phyloP scores from a whole-genome alignment of 805 yeast genomes.

The Wickerhamiella domercqiae region DNA sequence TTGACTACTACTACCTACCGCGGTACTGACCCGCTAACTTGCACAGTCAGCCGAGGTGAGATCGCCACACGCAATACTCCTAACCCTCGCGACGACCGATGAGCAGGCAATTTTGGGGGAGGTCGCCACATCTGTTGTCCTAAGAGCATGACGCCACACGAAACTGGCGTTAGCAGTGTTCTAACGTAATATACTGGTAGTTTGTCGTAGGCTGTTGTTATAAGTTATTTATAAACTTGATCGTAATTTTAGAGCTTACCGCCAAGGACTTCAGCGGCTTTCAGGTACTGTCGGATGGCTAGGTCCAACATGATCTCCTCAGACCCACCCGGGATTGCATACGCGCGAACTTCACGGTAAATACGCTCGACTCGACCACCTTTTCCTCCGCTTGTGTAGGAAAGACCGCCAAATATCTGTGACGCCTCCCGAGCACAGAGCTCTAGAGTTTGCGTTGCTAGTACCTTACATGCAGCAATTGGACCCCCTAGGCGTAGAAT shows the following conservation, averaged over 20 bases:
- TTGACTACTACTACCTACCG: too few relatives aligned
- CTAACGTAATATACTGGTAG: too few relatives aligned
- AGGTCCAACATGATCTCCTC: conserved; percentile 32
- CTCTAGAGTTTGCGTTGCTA: conserved; percentile 28
- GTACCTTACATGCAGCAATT: conserved; percentile 30
- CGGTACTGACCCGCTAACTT: too few relatives aligned
- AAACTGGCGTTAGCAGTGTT: too few relatives aligned
- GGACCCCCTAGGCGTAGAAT: conserved; percentile 28
- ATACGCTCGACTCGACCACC: conserved; percentile 30
- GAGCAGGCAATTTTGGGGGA: too few relatives aligned
- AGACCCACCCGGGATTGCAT: conserved; percentile 32
- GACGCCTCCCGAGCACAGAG: conserved; percentile 31
- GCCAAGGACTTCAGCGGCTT: conserved; percentile 13
- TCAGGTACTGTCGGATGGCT: conserved; percentile 26
- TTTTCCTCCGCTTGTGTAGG: conserved; percentile 30
- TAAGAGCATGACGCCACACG: too few relatives aligned
- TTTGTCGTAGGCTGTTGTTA: neutral
- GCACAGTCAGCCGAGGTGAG: too few relatives aligned
- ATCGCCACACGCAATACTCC: too few relatives aligned
- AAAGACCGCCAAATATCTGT: conserved; percentile 30
- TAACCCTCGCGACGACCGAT: too few relatives aligned
- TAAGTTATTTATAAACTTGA: neutral
- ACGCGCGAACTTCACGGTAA: conserved; percentile 31
- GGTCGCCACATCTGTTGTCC: too few relatives aligned
- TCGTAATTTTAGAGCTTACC: neutral